Conservation (phyloP, 495 filamentous ascomycete genomes). For the Podospora appendiculata region DNA sequence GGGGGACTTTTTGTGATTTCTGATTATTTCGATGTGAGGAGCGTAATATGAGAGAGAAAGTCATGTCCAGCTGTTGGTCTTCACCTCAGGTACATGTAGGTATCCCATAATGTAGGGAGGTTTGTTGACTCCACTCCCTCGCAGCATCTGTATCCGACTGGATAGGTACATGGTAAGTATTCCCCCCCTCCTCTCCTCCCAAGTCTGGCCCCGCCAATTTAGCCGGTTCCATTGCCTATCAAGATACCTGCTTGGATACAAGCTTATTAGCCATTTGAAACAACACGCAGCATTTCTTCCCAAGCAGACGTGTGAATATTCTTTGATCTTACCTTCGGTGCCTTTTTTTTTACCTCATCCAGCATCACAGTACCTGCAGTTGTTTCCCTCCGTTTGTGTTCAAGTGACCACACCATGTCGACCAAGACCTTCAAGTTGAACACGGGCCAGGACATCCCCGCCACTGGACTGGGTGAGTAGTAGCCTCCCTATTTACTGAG, state of each 20-base stretch:
- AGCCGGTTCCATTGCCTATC: not conserved
- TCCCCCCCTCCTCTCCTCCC: not conserved
- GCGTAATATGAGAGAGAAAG: too few relatives aligned
- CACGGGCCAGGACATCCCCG: conserved; percentile 67
- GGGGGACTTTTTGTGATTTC: too few relatives aligned
- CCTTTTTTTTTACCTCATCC: too few relatives aligned
- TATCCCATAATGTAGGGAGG: too few relatives aligned
- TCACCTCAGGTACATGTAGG: too few relatives aligned
- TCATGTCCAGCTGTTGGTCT: too few relatives aligned
- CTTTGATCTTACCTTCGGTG: not conserved
- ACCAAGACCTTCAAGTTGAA: conserved; percentile 60
- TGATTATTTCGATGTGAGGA: too few relatives aligned
- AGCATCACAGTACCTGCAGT: too few relatives aligned
- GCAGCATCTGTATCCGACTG: too few relatives aligned
- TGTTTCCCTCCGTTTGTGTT: too few relatives aligned
- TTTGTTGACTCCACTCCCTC: too few relatives aligned
- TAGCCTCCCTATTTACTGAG: not conserved
- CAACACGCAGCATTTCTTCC: not conserved
- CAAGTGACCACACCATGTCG: conserved; percentile 29
- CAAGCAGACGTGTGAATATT: not conserved
- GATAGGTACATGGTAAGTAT: too few relatives aligned
- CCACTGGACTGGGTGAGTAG: conserved; percentile 60
- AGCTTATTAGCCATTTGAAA: not conserved
- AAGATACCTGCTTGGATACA: conserved; percentile 1
- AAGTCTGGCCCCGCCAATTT: not conserved